These are phyloP conservation scores for Lotmaria passim DNA, from an alignment of 208 protist species.

Conservation along the genomic window DNA sequence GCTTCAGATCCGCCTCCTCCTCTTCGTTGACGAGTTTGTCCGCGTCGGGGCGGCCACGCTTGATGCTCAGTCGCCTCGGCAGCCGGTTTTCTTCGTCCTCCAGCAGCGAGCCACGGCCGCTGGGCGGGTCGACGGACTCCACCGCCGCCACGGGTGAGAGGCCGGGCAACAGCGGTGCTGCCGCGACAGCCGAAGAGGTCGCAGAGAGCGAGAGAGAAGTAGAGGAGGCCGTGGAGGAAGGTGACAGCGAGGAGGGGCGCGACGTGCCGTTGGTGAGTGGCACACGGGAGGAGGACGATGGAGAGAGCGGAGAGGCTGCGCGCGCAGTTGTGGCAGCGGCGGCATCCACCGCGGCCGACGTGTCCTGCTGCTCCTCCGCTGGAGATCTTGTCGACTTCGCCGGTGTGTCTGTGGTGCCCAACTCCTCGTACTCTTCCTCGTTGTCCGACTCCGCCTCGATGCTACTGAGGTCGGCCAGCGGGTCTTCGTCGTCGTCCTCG, in stretches of 20 bases:
- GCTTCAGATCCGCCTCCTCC: slow-evolving; percentile 26
- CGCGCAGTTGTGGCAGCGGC: too few species aligned
- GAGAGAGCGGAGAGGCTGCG: not conserved
- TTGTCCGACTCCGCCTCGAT: slow-evolving; percentile 20
- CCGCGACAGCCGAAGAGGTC: slow-evolving; percentile 15
- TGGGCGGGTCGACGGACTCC: slow-evolving; percentile 22
- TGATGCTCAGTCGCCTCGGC: slow-evolving; percentile 26
- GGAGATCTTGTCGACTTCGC: not conserved
- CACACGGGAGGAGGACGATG: not conserved
- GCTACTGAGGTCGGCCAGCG: slow-evolving; percentile 25
- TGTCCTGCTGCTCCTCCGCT: too few species aligned
- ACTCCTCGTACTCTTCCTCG: slow-evolving; percentile 20
- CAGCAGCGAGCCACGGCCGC: slow-evolving; percentile 23
- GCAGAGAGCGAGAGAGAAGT: not conserved
- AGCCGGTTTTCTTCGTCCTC: slow-evolving; percentile 37
- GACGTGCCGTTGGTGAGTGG: not conserved
- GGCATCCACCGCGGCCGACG: not conserved
- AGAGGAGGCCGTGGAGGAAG: too few species aligned
- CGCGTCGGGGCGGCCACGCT: slow-evolving; percentile 10
- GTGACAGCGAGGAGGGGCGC: not conserved
- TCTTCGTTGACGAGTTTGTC: slow-evolving; percentile 24
- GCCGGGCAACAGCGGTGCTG: not conserved
- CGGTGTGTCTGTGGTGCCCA: not conserved
- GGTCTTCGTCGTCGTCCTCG: slow-evolving; percentile 28
- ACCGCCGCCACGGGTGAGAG: not conserved